A percentile compares a stretch with the other conserved stretches of the same genome.
These are phyloP conservation scores for Tetraselmis chui DNA, from an alignment of 139 green algal species.

Conservation along the genomic window DNA sequence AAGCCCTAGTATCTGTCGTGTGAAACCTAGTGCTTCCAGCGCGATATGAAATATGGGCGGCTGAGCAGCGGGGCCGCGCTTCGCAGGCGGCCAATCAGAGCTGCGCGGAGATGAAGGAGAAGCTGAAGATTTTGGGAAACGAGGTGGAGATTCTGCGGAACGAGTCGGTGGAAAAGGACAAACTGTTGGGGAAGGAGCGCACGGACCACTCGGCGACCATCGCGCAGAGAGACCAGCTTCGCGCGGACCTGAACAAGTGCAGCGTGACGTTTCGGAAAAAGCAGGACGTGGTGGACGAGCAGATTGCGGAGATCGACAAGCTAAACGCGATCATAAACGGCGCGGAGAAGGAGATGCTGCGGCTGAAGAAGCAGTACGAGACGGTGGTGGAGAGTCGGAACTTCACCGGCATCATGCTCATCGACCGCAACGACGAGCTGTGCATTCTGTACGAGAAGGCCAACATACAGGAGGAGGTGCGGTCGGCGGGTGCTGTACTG, in stretches of 20 bases:
- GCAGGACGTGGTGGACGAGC: constrained; percentile 62
- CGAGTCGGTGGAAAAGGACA: constrained; percentile 49
- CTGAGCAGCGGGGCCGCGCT: too few species aligned
- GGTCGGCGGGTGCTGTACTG: too few species aligned
- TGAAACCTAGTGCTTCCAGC: too few species aligned
- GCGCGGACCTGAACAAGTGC: constrained; percentile 50
- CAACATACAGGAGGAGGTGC: constrained; percentile 59
- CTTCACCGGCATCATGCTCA: constrained; percentile 64
- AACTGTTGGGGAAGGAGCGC: constrained; percentile 46
- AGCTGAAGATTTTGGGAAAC: constrained; percentile 65
- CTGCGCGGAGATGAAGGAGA: constrained; percentile 68
- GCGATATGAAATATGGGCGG: too few species aligned
- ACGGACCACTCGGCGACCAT: constrained; percentile 31
- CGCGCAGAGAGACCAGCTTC: constrained; percentile 48
- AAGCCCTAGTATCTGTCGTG: too few species aligned
- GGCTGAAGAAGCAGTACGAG: constrained; percentile 55
- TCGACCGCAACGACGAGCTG: constrained; percentile 82
- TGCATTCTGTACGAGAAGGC: constrained; percentile 77
- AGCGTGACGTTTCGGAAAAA: constrained; percentile 45
- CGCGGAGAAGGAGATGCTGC: constrained; percentile 60
- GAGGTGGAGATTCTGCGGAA: constrained; percentile 66
- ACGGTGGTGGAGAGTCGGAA: constrained; percentile 51
- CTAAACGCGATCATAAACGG: constrained; percentile 64
- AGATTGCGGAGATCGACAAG: constrained; percentile 66
- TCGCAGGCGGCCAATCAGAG: constrained; percentile 49